A percentile compares a stretch with the other conserved stretches of the same genome.
phyloP scores from a whole-genome alignment of 1,139 yeast species.

The Arxiozyma heterogenica region DNA sequence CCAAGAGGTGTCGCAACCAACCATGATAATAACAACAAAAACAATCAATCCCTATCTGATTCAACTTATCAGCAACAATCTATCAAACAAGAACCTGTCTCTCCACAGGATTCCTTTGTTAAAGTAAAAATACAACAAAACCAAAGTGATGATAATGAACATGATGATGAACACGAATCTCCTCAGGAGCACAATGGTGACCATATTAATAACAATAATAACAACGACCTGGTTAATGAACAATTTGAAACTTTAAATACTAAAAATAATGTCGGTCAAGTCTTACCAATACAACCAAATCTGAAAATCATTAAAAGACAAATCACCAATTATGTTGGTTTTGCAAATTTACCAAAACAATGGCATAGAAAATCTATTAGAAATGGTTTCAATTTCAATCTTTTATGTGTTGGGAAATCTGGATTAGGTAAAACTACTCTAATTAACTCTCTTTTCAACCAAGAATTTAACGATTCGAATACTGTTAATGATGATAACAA shows the following conservation, averaged over 20 bases:
- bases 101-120: not conserved
- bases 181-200: not conserved
- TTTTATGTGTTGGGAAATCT: conserved; percentile 84
- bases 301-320: conserved; percentile 63
- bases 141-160: not conserved
- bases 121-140: not conserved
- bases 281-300: conserved; percentile 32
- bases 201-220: not conserved
- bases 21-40: not conserved
- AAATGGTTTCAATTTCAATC: conserved; percentile 85
- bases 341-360: conserved; percentile 96
- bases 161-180: not conserved
- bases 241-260: not conserved
- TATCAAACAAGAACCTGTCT: not conserved
- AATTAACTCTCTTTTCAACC: conserved; percentile 83
- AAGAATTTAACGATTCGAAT: conserved; percentile 40
- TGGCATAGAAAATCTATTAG: conserved; percentile 95
- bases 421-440: conserved; percentile 94
- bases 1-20: not conserved
- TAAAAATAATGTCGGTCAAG: conserved; percentile 15
- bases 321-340: conserved; percentile 89
- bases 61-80: conserved; percentile 1
- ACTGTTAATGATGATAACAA: conserved; percentile 10
- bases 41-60: not conserved
- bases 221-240: not conserved